Base-by-base conservation (phyloP, 1,284 basidiomycete genomes). In the Malassezia vespertilionis region DNA sequence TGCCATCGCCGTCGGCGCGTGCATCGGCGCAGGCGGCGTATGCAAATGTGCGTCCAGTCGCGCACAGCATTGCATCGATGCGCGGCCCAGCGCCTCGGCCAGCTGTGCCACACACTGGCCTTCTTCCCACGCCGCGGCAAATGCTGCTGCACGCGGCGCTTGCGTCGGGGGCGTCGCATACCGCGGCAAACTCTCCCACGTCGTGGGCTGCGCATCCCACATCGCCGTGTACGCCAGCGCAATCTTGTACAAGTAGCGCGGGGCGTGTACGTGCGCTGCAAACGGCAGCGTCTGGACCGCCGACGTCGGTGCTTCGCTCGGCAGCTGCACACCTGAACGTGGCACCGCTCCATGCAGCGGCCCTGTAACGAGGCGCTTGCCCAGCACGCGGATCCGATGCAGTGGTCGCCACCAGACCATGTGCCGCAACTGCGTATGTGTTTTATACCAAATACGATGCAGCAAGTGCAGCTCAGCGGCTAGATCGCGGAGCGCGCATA, bases 401-500 rank as follows among this genome's bases (percentile, higher is more conserved):
- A 51, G 14, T 11, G 38, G 42, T 20, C 37, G 42, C 48, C 48
- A 51, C 48, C 48, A 51, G 14, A 35, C 27, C 48, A 51, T 51
- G 38, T 44, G 38, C 15, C 48, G 42, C 11, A 45, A 40, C 36
- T 51, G 48, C 15, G 44, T 33, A 5, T 22, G 31, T 3, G 31
- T 18, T 31, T 51, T 51, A 34, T 51, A 51, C 48, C 48, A 51
- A 12, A 51, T 11, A 5, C 48, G 37, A 28, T 51, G 48, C 6
- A 51, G 42, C 2, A 28, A 15, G 17, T 44, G 42, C 20, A 34
- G 26, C 20, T 51, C 48, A 3, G 30, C 18, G 2, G 48, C 42
- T 5, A 44, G 18, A n/a, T 32, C 22, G 17, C 43, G 42, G 18
- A 51, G 32, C 23, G 24, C 33, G 3, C 15, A 20, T 8, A 45